phyloP scores from a whole-genome alignment of 345 rosid species.

The Sisymbrium irio region DNA sequence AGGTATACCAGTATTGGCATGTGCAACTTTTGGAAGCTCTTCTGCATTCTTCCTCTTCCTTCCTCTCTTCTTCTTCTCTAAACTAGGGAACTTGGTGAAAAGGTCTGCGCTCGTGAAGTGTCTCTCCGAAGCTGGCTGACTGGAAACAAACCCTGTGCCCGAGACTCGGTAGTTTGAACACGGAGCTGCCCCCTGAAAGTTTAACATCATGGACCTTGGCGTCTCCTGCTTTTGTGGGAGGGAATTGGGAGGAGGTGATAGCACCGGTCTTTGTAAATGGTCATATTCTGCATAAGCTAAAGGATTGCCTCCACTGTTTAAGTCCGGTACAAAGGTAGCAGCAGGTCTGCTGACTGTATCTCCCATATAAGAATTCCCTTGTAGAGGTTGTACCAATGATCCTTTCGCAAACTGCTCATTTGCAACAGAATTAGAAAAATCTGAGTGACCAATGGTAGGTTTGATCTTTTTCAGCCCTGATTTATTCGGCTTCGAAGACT shows the following conservation, averaged over 20 bases:
- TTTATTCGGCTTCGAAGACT: conserved; percentile 11
- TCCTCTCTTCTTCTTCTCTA: conserved; percentile 45
- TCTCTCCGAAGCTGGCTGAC: conserved; percentile 31
- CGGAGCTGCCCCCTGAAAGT: conserved; percentile 48
- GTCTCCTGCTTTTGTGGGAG: conserved; percentile 25
- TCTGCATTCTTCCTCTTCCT: conserved; percentile 46
- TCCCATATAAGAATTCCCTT: conserved; percentile 6
- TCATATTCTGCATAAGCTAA: conserved; percentile 19
- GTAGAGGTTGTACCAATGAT: conserved; percentile 23
- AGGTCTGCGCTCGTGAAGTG: conserved; percentile 30
- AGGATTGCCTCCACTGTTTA: conserved; percentile 43
- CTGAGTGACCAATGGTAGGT: conserved; percentile 8
- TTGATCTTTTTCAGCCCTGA: conserved; percentile 8
- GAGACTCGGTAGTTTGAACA: conserved; percentile 28
- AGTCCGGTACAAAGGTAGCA: conserved; percentile 49
- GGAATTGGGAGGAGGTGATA: conserved; percentile 1
- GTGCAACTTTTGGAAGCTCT: conserved; percentile 17
- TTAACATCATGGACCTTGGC: conserved; percentile 32
- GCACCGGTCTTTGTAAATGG: conserved; percentile 10
- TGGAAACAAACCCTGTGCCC: conserved; percentile 20
- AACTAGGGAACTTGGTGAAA: conserved; percentile 22
- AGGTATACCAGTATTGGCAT: conserved; percentile 42
- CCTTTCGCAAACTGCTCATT: conserved; percentile 28
- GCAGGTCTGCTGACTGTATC: conserved; percentile 27
- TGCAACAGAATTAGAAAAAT: conserved; percentile 13